Conservation (phyloP, 192 early-diverging fungal species). For the Radiomyces spectabilis region DNA sequence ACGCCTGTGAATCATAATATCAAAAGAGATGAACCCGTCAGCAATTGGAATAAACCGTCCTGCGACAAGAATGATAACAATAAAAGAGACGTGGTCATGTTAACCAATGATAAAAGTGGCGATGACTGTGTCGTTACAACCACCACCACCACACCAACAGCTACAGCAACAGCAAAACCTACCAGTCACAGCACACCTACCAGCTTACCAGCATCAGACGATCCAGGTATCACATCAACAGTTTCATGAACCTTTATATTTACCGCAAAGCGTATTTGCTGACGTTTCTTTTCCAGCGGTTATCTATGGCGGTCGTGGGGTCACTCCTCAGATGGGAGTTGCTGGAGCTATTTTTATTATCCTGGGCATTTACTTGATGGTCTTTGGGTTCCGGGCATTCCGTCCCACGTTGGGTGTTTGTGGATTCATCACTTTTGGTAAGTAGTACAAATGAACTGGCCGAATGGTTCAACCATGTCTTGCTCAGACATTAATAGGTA, state of each 20-base stretch:
- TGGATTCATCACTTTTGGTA: slow-evolving; percentile 43
- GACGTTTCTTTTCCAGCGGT: not conserved
- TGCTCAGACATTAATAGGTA: not conserved
- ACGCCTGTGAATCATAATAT: too few species aligned
- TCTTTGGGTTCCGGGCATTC: slow-evolving; percentile 42
- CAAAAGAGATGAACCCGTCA: too few species aligned
- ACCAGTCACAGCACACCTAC: slow-evolving; percentile 1
- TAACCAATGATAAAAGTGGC: slow-evolving; percentile 3
- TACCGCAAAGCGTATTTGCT: not conserved
- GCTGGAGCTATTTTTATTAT: slow-evolving; percentile 34
- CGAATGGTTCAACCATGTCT: too few species aligned
- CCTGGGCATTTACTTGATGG: slow-evolving; percentile 31
- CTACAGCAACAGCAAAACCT: not conserved
- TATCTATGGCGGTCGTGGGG: slow-evolving; percentile 14
- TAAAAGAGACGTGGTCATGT: slow-evolving; percentile 2
- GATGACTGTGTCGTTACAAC: not conserved
- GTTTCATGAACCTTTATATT: not conserved
- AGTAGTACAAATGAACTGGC: not conserved
- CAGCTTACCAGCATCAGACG: not conserved
- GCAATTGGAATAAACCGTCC: too few species aligned
- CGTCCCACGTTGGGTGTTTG: slow-evolving; percentile 32
- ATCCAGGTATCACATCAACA: not conserved
- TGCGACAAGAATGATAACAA: not conserved
- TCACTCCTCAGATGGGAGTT: slow-evolving; percentile 27
- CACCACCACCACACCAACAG: not conserved